Percentiles rank a stretch among this genome's conserved stretches.
These are phyloP conservation scores for Hysterangium stoloniferum DNA, from an alignment of 768 basidiomycete genomes.

Conservation along the genomic window DNA sequence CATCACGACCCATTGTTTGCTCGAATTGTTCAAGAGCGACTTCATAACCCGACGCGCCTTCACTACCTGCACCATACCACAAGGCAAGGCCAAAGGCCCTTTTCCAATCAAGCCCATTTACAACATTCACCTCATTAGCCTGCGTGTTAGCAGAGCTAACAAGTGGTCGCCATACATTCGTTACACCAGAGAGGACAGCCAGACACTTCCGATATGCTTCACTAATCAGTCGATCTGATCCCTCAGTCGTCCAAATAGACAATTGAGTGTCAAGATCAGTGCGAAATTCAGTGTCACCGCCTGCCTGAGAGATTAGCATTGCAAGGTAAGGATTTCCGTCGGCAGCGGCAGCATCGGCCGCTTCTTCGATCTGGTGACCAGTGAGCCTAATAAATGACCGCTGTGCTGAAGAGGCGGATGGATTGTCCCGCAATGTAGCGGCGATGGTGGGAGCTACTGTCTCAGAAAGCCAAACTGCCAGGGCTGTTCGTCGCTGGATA, in stretches of 20 bases:
- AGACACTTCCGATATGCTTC: constrained; percentile 71
- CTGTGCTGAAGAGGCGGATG: constrained; percentile 37
- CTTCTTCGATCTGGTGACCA: constrained; percentile 82
- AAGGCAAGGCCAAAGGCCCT: constrained; percentile 82
- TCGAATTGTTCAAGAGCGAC: constrained; percentile 63
- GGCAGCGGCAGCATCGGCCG: constrained; percentile 66
- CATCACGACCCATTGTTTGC: constrained; percentile 31
- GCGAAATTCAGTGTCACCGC: constrained; percentile 67
- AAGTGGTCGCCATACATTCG: constrained; percentile 50
- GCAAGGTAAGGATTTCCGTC: constrained; percentile 78
- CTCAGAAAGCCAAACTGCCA: constrained; percentile 80
- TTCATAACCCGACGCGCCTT: constrained; percentile 51
- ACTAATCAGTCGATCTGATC: constrained; percentile 60
- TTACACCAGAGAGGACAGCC: constrained; percentile 73
- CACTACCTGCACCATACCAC: constrained; percentile 74
- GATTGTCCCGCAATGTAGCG: constrained; percentile 40
- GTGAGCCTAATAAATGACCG: constrained; percentile 72
- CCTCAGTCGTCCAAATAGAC: constrained; percentile 74
- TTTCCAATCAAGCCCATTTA: constrained; percentile 86
- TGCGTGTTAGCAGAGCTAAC: constrained; percentile 43
- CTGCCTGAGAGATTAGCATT: constrained; percentile 81
- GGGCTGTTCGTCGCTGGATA: constrained; percentile 66
- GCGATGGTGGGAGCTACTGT: constrained; percentile 68
- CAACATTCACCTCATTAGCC: constrained; percentile 51
- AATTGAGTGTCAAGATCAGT: constrained; percentile 70